Conservation (phyloP, 164 flowering plant species). For the Dillenia turbinata region DNA sequence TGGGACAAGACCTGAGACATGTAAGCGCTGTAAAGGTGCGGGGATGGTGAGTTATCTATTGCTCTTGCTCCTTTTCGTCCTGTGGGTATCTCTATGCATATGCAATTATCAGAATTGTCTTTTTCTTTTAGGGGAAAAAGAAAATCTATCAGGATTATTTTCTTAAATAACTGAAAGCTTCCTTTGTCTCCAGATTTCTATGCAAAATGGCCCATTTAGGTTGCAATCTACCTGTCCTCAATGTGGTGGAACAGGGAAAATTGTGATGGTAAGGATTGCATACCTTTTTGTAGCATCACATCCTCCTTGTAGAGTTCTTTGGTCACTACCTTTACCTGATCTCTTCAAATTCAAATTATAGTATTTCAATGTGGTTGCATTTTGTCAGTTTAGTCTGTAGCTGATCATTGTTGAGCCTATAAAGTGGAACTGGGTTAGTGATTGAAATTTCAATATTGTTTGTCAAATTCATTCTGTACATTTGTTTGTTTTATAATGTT, state of each 20-base stretch:
- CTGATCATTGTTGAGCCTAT: too few species aligned
- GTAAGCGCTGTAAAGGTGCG: slow-evolving; percentile 74
- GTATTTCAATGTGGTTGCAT: neutral
- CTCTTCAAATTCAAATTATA: neutral
- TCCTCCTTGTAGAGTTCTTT: too few species aligned
- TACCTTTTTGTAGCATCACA: too few species aligned
- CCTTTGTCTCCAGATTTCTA: slow-evolving; percentile 37
- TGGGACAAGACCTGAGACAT: slow-evolving; percentile 87
- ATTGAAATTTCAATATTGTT: too few species aligned
- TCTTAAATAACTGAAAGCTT: slow-evolving; percentile 7
- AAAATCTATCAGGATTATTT: neutral
- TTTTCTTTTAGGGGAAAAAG: too few species aligned
- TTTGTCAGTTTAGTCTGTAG: neutral
- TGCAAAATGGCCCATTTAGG: slow-evolving; percentile 67
- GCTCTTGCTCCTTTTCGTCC: neutral
- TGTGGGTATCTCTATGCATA: neutral
- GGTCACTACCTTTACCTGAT: too few species aligned
- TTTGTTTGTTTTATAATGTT: too few species aligned
- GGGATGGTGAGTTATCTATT: slow-evolving; percentile 62
- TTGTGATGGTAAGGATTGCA: slow-evolving; percentile 46
- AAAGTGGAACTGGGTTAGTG: too few species aligned
- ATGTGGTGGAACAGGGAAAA: slow-evolving; percentile 81
- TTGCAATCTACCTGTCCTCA: slow-evolving; percentile 61
- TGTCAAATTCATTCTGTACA: too few species aligned
- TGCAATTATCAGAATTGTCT: neutral